These are phyloP conservation scores for Phytophthora constricta DNA, from an alignment of 352 stramenopile genomes.

Conservation along the genomic window DNA sequence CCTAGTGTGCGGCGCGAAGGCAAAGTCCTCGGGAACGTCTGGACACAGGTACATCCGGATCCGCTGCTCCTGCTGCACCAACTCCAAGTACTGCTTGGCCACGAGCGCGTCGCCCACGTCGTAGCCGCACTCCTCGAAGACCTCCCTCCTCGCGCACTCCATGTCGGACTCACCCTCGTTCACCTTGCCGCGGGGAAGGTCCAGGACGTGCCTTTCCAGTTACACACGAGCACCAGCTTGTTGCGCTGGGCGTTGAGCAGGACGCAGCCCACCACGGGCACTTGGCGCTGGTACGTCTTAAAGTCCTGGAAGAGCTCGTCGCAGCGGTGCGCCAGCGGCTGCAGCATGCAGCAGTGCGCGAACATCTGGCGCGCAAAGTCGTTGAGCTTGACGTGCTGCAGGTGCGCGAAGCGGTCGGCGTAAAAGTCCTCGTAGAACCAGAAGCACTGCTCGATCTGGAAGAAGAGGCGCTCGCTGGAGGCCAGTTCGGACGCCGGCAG, in stretches of 20 bases:
- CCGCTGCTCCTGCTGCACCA: conserved; percentile 88
- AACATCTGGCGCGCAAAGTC: conserved; percentile 95
- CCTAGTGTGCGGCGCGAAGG: conserved; percentile 93
- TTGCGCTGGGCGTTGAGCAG: conserved; percentile 87
- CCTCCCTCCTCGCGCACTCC: conserved; percentile 90
- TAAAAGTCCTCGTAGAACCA: conserved; percentile 99
- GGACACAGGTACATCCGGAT: conserved; percentile 94
- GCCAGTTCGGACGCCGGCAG: conserved; percentile 90
- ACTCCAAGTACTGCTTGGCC: conserved; percentile 85
- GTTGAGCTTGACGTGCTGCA: conserved; percentile 94
- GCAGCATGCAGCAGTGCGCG: conserved; percentile 88
- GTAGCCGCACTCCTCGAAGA: conserved; percentile 94
- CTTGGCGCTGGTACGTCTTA: conserved; percentile 93
- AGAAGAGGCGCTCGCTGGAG: conserved; percentile 95
- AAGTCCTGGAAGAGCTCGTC: conserved; percentile 95
- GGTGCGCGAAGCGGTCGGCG: conserved; percentile 84
- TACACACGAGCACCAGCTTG: conserved; percentile 92
- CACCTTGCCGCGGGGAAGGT: conserved; percentile 93
- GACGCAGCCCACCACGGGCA: conserved; percentile 95
- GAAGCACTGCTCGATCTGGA: conserved; percentile 97
- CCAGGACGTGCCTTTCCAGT: conserved; percentile 93
- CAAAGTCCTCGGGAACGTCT: conserved; percentile 91
- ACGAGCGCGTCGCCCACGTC: conserved; percentile 80
- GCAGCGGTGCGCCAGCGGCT: conserved; percentile 86
- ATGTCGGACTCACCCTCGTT: conserved; percentile 92